These are phyloP conservation scores for Inonotus obliquus DNA, from an alignment of 1,284 basidiomycete species.

Conservation along the genomic window DNA sequence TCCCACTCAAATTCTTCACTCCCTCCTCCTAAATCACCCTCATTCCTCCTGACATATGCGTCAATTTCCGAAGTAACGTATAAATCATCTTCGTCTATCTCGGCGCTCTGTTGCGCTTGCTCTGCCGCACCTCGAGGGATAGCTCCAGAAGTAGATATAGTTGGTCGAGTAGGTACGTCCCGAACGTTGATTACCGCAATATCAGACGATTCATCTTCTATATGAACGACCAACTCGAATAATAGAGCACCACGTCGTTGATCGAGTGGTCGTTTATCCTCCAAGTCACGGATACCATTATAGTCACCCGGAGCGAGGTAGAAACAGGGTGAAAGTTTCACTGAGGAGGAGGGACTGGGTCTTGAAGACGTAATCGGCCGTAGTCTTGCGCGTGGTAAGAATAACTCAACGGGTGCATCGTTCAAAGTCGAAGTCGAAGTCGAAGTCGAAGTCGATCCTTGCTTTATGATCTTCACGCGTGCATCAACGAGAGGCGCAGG, in stretches of 20 bases:
- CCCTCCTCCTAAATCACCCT: not conserved
- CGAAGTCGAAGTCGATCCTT: not conserved
- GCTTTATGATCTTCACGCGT: slow-evolving; percentile 7
- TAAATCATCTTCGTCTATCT: slow-evolving; percentile 12
- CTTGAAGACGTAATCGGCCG: not conserved
- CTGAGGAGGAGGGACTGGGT: not conserved
- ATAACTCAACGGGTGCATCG: not conserved
- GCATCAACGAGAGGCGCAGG: slow-evolving; percentile 4
- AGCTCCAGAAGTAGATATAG: not conserved
- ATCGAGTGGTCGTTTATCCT: slow-evolving; percentile 10
- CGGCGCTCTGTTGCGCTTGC: not conserved
- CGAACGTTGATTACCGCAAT: not conserved
- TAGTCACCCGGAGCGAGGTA: not conserved
- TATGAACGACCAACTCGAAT: slow-evolving; percentile 8
- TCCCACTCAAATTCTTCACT: slow-evolving; percentile 10
- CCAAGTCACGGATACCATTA: not conserved
- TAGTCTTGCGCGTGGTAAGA: slow-evolving; percentile 6
- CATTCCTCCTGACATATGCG: not conserved
- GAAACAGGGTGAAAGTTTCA: slow-evolving; percentile 10
- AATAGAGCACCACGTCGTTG: slow-evolving; percentile 2
- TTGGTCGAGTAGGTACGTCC: not conserved
- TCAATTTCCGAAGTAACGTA: slow-evolving; percentile 3
- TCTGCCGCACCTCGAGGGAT: not conserved
- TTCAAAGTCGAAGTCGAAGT: not conserved
- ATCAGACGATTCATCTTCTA: not conserved